Conservation (phyloP, 768 basidiomycete genomes). For the Glaciozyma martinii region DNA sequence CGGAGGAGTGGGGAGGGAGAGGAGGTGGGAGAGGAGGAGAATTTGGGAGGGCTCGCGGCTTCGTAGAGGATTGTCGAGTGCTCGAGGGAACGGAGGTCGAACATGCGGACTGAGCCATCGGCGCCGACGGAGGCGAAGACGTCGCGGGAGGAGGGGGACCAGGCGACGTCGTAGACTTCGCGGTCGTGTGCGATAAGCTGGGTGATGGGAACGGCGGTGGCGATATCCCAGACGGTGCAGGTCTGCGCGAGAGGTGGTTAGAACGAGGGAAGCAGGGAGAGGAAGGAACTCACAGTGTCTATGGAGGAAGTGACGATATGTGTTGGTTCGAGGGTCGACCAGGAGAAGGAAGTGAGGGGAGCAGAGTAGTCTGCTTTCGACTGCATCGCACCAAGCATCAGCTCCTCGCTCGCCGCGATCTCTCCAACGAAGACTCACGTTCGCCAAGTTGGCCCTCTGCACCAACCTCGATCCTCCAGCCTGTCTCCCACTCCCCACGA, state of each 20-base stretch:
- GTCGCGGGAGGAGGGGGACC: constrained; percentile 81
- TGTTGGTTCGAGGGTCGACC: constrained; percentile 86
- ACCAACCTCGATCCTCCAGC: constrained; percentile 12
- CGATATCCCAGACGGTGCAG: constrained; percentile 99
- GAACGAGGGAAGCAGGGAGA: not conserved
- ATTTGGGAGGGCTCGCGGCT: constrained; percentile 35
- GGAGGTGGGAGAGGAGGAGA: constrained; percentile 9
- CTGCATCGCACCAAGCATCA: constrained; percentile 42
- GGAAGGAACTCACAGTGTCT: constrained; percentile 52
- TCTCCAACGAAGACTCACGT: constrained; percentile 18
- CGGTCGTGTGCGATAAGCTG: constrained; percentile 88
- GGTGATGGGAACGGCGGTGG: constrained; percentile 83
- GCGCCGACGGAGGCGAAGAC: constrained; percentile 98
- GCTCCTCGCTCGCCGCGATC: not conserved
- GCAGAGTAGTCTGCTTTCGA: constrained; percentile 87
- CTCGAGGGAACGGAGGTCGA: constrained; percentile 90
- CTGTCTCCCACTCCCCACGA: constrained; percentile 2
- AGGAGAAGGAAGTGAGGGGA: constrained; percentile 91
- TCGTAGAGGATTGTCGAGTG: constrained; percentile 98
- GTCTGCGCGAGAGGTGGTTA: constrained; percentile 17
- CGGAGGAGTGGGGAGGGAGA: constrained; percentile 58
- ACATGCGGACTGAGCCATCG: constrained; percentile 90
- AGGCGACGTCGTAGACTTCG: constrained; percentile 95
- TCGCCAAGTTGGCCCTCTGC: constrained; percentile 22
- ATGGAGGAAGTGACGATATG: constrained; percentile 95